Percentiles rank a stretch among this genome's conserved stretches.
Evolutionary conservation across 139 green algal genomes (phyloP).

Genomic region (Astrephomene gubernaculifera): DNA sequence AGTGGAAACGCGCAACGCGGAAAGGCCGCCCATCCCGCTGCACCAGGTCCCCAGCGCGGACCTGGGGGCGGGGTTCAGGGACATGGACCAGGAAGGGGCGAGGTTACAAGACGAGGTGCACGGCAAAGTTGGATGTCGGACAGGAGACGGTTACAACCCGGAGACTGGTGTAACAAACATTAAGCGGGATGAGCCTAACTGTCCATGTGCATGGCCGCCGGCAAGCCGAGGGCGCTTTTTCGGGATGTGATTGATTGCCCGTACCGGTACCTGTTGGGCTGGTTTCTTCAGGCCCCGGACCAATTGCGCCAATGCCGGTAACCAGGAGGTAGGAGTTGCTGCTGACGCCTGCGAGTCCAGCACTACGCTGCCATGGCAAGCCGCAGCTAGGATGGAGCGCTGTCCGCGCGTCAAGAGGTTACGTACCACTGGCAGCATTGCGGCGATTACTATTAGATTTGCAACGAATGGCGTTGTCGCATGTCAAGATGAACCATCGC

Average conservation of each 20-base stretch:
- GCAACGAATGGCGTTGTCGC: not conserved
- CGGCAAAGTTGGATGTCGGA: too few relatives aligned
- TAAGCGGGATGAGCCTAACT: too few relatives aligned
- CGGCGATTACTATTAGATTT: not conserved
- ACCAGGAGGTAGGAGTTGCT: not conserved
- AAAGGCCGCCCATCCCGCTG: constrained; percentile 12
- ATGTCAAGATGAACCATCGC: not conserved
- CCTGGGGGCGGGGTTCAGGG: not conserved
- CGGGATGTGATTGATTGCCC: too few relatives aligned
- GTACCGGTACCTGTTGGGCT: not conserved
- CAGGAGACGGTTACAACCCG: too few relatives aligned
- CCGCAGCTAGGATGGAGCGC: not conserved
- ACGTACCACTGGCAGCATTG: not conserved
- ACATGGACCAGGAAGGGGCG: not conserved
- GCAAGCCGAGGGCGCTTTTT: too few relatives aligned
- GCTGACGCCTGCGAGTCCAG: not conserved
- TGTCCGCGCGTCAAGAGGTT: not conserved
- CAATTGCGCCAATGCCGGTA: not conserved
- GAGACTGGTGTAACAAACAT: too few relatives aligned
- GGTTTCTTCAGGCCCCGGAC: constrained; percentile 13
- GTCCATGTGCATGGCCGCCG: too few relatives aligned
- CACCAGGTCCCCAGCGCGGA: constrained; percentile 37
- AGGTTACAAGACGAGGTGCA: too few relatives aligned
- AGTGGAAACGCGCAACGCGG: constrained; percentile 24
- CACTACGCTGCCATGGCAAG: not conserved